These are phyloP conservation scores for Chrysoporthe austroafricana DNA, from an alignment of 2,329 filamentous ascomycete genomes.

Conservation along the genomic window DNA sequence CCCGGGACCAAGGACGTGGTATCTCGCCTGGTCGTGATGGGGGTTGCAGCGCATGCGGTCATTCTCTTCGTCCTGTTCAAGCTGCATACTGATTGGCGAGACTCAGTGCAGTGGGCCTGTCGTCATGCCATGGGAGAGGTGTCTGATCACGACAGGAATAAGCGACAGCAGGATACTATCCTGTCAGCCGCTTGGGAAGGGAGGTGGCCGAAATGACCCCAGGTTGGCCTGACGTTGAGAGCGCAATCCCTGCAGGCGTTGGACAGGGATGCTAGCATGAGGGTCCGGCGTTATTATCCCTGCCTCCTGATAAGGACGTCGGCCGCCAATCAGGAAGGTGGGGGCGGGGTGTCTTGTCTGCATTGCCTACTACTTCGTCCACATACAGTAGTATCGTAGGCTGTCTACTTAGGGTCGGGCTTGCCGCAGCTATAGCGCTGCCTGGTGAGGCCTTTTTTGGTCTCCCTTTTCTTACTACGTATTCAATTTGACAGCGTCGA, in stretches of 20 bases:
- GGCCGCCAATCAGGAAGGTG: slow-evolving; percentile 1
- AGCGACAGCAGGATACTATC: too few relatives aligned
- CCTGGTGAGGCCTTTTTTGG: neutral
- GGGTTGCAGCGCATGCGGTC: neutral
- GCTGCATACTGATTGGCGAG: too few relatives aligned
- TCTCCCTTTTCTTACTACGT: too few relatives aligned
- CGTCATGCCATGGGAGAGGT: too few relatives aligned
- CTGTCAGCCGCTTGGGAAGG: too few relatives aligned
- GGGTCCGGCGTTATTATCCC: neutral
- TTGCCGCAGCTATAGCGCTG: neutral
- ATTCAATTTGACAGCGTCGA: neutral
- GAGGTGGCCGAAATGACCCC: neutral
- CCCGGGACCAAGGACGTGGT: neutral
- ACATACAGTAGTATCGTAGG: too few relatives aligned
- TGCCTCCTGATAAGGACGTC: neutral
- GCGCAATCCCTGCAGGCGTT: neutral
- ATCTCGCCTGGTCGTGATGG: neutral
- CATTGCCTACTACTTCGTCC: neutral
- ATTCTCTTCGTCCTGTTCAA: too few relatives aligned
- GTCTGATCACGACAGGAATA: too few relatives aligned
- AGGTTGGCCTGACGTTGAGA: neutral
- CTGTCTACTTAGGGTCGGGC: neutral
- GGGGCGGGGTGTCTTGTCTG: neutral
- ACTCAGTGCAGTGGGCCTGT: too few relatives aligned
- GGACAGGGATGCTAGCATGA: neutral